Conservation (phyloP, 2,329 filamentous ascomycete species). For the Talaromyces piceae region DNA sequence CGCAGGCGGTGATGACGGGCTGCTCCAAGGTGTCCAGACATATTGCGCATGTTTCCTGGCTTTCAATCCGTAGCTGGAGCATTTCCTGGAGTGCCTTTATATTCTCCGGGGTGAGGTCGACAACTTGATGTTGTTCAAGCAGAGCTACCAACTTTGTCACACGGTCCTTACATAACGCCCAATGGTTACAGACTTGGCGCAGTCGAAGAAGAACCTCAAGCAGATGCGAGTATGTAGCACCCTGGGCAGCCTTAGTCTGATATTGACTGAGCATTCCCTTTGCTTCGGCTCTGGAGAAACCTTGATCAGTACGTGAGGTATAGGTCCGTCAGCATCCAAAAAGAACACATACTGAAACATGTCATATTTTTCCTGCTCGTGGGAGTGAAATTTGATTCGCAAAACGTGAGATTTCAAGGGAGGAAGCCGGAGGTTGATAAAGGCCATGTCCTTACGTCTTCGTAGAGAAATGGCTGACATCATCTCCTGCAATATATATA, state of each 20-base stretch:
- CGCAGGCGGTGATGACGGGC: slow-evolving; percentile 78
- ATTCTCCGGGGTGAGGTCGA: slow-evolving; percentile 67
- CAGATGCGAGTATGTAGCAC: slow-evolving; percentile 61
- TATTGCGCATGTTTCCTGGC: slow-evolving; percentile 73
- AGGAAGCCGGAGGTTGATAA: slow-evolving; percentile 73
- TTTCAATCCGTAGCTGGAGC: slow-evolving; percentile 68
- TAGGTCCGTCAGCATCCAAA: not conserved
- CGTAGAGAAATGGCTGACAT: slow-evolving; percentile 76
- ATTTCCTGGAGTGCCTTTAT: slow-evolving; percentile 64
- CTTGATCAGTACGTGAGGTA: slow-evolving; percentile 17
- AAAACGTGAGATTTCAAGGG: slow-evolving; percentile 71
- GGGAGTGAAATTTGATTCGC: slow-evolving; percentile 61
- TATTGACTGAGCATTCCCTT: slow-evolving; percentile 61
- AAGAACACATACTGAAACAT: slow-evolving; percentile 52
- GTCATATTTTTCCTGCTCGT: slow-evolving; percentile 72
- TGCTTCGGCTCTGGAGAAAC: slow-evolving; percentile 58
- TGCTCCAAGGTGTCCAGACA: slow-evolving; percentile 66
- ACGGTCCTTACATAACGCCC: slow-evolving; percentile 69
- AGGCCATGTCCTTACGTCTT: slow-evolving; percentile 80
- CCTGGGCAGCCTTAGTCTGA: slow-evolving; percentile 32
- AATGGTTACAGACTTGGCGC: slow-evolving; percentile 82
- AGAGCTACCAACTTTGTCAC: slow-evolving; percentile 64
- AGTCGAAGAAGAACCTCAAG: slow-evolving; percentile 76
- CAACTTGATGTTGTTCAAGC: slow-evolving; percentile 59
- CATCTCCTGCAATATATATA: slow-evolving; percentile 62